phyloP scores from a whole-genome alignment of 257 asterid genomes.

The Solanum clarkiae region DNA sequence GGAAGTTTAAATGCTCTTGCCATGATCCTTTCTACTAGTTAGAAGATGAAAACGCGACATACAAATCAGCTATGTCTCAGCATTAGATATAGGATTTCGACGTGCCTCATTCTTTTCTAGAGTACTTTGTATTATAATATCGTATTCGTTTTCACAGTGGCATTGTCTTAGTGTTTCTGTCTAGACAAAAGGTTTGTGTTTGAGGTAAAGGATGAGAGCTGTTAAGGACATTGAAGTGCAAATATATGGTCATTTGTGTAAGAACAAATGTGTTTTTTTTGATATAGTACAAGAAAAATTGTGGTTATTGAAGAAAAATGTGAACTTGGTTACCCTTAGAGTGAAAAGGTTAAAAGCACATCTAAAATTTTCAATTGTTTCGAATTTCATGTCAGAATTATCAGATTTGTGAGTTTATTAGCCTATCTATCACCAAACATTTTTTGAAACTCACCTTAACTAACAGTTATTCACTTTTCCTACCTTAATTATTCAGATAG shows the following conservation, averaged over 20 bases:
- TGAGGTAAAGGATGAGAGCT: not conserved
- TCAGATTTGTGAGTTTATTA: too few species aligned
- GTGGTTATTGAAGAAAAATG: not conserved
- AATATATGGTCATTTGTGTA: not conserved
- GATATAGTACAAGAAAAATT: not conserved
- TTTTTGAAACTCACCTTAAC: too few species aligned
- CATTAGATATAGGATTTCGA: not conserved
- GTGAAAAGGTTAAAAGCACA: too few species aligned
- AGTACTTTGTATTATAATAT: not conserved
- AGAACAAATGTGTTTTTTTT: not conserved
- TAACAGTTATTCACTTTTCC: too few species aligned
- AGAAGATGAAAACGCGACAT: not conserved
- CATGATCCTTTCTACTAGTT: not conserved
- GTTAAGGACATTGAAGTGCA: not conserved
- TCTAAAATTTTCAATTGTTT: too few species aligned
- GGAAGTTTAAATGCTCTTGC: not conserved
- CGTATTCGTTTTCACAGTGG: not conserved
- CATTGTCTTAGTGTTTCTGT: not conserved
- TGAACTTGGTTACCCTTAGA: not conserved
- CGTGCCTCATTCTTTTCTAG: not conserved
- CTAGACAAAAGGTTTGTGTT: not conserved
- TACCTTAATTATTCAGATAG: too few species aligned
- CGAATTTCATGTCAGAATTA: too few species aligned
- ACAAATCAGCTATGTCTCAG: not conserved
- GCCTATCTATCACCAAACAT: too few species aligned